Base-by-base conservation (phyloP, 2,329 filamentous ascomycete species). In the Eutypella sp. region DNA sequence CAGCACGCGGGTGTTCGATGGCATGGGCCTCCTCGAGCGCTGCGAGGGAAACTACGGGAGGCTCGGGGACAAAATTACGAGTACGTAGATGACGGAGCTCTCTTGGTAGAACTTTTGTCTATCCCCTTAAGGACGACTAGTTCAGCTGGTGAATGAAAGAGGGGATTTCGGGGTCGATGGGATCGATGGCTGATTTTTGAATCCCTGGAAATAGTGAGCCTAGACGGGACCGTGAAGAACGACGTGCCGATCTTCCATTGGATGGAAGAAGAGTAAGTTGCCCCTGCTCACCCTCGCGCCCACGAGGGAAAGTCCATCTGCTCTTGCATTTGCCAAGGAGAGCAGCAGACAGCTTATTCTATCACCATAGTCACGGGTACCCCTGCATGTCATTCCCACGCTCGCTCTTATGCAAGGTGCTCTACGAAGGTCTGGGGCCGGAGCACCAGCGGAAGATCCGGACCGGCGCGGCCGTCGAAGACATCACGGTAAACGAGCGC, bases 1-100 rank as follows among this genome's bases (percentile, higher is more conserved):
- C 7, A 42, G 24, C 2, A 18, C 50, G 16, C 48, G 54, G n/a
- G 42, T 42, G 13, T 18, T 53, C 5, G 42, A 45, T 19, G 50
- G 52, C 22, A 16, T 56, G 15, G 54, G 50, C 16, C 25, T 55
- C 2, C 27, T 48, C 1, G 50, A 56, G 36, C 22, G 36, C 19
- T 19, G 19, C 5, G 19, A 39, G 9, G 36, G 36, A 5, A 22
- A n/a, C 19, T 39, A 39, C n/a, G n/a, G 8, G 5, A 9, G 10
- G 20, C 19, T 8, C 4, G 7, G 2, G 13, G 23, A 39, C 6
- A 39, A 22, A 3, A 15, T 24, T 11, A 39, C 11, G 7, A 24
- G 36, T 39, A 39, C 11, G 36, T n/a, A n/a, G 8, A 34, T 16
- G 31, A 34, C 31, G 8, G 6, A 16, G 18, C 31, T 34, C n/a